Evolutionary conservation across 768 basidiomycete species (phyloP).

Genomic region (Psilocybe sp.): DNA sequence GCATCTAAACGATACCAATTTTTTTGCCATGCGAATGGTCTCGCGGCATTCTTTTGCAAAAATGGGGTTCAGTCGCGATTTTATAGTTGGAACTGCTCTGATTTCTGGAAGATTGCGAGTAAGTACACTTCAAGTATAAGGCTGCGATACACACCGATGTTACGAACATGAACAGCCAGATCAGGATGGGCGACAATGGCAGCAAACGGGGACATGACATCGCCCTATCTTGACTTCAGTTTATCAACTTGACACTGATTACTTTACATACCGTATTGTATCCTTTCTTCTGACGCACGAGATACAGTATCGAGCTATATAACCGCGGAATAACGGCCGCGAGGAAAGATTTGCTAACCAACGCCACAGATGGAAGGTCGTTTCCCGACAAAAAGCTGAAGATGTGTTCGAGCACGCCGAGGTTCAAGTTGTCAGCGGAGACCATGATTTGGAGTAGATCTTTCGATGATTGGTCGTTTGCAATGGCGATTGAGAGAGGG

Average conservation of each 20-base stretch:
- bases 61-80: slow-evolving; percentile 31
- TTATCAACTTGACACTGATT: not conserved
- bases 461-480: no score
- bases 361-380: slow-evolving; percentile 59
- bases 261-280: slow-evolving; percentile 45
- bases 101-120: slow-evolving; percentile 37
- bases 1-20: slow-evolving; percentile 58
- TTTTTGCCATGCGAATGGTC: slow-evolving; percentile 46
- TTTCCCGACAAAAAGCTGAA: slow-evolving; percentile 50
- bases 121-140: not conserved
- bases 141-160: slow-evolving; percentile 40
- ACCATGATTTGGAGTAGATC: no score
- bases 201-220: slow-evolving; percentile 61
- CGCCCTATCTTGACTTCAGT: slow-evolving; percentile 7
- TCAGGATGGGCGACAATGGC: slow-evolving; percentile 49
- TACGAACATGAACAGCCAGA: slow-evolving; percentile 56
- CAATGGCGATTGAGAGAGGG: no score
- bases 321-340: slow-evolving; percentile 61
- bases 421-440: slow-evolving; percentile 63
- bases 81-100: slow-evolving; percentile 40
- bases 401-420: slow-evolving; percentile 72
- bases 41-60: slow-evolving; percentile 54
- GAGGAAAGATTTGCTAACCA: slow-evolving; percentile 65
- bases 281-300: slow-evolving; percentile 52
- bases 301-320: slow-evolving; percentile 57